Evolutionary conservation across 345 rosid genomes (phyloP), one percentile per base, ranked within the genome.

Genomic region (Populus simonii): DNA sequence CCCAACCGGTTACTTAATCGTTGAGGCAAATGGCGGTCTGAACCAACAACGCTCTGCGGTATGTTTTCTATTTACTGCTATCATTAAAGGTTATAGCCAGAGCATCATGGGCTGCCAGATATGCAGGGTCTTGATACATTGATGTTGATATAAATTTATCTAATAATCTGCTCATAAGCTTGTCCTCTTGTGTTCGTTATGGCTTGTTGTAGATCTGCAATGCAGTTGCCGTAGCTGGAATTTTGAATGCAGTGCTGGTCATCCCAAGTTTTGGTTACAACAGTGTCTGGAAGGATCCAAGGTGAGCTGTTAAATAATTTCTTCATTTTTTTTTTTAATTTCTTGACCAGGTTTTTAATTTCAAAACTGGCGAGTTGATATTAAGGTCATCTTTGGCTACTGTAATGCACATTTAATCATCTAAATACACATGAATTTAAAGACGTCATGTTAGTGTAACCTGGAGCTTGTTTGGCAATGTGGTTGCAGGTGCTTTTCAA

Each of bases 1-100:
- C 38, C 89, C 82, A 33, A 89, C 74, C 13, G 92, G 96, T 68
- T 95, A 90, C 88, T 85, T 95, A 89, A 82, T 95, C 25, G 84
- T 95, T 18, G 96, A 91, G 72, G 98, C 98, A 53, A 93, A 95
- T 85, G 99, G 99, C 2, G 99, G 99, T 78, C 99, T 95, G 74
- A 95, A 92, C 78, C 99, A 95, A 83, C 99, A 95, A 76, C 98
- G 99, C 27, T 89, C 99, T 9, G 97, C 98, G 81, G 99, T 95
- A 85, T 76, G 88, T 73, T 57, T 51, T 69, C 31, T 68, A 31
- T 13, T 36, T 29, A 70, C 39, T 39, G 65, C 23, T 71, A 5
- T 29, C 29, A n/a, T 45, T 76, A 22, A 47, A 9, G 38, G 59
- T 31, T 41, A 45, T 16, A 41, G 49, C 35, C 39, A 39, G 57